Conservation (phyloP, 352 stramenopile genomes). For the Globisporangium orthogonon region DNA sequence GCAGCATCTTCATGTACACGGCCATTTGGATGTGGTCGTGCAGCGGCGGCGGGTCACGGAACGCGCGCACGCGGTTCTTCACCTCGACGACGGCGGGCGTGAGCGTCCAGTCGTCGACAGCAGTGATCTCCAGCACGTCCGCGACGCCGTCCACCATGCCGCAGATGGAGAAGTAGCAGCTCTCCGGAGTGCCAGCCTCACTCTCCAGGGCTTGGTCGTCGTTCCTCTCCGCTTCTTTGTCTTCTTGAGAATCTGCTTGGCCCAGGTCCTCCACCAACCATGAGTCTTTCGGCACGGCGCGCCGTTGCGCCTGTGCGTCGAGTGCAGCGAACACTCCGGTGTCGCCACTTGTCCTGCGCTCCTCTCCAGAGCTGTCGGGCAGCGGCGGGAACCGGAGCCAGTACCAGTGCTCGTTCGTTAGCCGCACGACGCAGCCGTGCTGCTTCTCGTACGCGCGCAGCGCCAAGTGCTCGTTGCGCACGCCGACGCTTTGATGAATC, state of each 20-base stretch:
- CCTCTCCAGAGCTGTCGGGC: neutral
- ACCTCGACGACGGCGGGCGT: constrained; percentile 64
- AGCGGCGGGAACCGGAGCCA: constrained; percentile 47
- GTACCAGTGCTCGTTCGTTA: constrained; percentile 69
- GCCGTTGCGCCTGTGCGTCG: constrained; percentile 16
- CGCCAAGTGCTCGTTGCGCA: constrained; percentile 59
- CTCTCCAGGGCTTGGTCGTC: neutral
- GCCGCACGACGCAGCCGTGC: constrained; percentile 40
- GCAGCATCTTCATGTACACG: constrained; percentile 82
- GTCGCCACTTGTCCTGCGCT: neutral
- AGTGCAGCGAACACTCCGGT: constrained; percentile 21
- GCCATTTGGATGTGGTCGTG: constrained; percentile 76
- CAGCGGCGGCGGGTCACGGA: constrained; percentile 49
- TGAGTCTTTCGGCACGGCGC: constrained; percentile 2
- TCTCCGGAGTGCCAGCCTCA: neutral
- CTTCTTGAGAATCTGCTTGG: neutral
- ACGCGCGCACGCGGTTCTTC: constrained; percentile 67
- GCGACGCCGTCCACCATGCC: constrained; percentile 77
- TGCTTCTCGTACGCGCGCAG: constrained; percentile 60
- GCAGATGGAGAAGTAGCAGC: constrained; percentile 62
- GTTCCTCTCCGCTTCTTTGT: neutral
- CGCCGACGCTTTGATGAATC: constrained; percentile 58
- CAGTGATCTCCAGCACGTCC: constrained; percentile 43
- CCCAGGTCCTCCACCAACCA: neutral
- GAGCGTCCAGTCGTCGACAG: constrained; percentile 55